Evolutionary conservation across 495 filamentous ascomycete genomes (phyloP), one percentile per base, ranked within the genome.

Genomic region (Penicillium riverlandense): DNA sequence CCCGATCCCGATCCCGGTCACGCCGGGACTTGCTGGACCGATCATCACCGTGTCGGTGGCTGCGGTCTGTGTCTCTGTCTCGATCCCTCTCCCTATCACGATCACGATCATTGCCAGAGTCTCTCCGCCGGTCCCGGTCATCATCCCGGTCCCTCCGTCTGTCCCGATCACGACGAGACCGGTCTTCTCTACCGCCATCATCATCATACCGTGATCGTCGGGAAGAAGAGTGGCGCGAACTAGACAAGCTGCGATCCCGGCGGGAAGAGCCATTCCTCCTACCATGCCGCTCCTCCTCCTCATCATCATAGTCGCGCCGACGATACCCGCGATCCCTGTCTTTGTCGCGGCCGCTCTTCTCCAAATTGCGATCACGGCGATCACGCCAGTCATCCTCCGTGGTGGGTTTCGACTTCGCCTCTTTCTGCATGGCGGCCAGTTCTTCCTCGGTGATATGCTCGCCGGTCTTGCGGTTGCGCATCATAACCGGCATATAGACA

Each of bases 391-490:
- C 63, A 33, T 67, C 66, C 35, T 71, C 54, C 11, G 67, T 66
- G 7, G 45, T 45, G 29, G 56, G 58, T 31, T 58, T 56, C 14
- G 66, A 56, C 41, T 67, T 66, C 0, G 55, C 54, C 37, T 66
- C 63, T 41, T 77, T 76, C 48, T 77, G 69, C 46, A 66, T 62
- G 33, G 48, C 55, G 47, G 75, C 67, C 12, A 82, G 55, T 48
- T 84, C 82, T 44, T 79, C 78, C 49, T 84, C 79, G 6, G 79
- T 84, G 15, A 85, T 65, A 40, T 71, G 62, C 66, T 84, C 76
- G 16, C 84, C 84, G 0, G 84, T 88, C 50, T 66, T 71, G 44
- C 75, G 79, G 57, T 85, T 83, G 40, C 70, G 67, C 72, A 86
- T 67, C 29, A 81, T 65, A 4, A 88, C 73, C 0, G 84, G 84